Percentiles rank a stretch among this genome's conserved stretches.
phyloP scores from a whole-genome alignment of 768 basidiomycete genomes.

The Leucocoprinus birnbaumii region DNA sequence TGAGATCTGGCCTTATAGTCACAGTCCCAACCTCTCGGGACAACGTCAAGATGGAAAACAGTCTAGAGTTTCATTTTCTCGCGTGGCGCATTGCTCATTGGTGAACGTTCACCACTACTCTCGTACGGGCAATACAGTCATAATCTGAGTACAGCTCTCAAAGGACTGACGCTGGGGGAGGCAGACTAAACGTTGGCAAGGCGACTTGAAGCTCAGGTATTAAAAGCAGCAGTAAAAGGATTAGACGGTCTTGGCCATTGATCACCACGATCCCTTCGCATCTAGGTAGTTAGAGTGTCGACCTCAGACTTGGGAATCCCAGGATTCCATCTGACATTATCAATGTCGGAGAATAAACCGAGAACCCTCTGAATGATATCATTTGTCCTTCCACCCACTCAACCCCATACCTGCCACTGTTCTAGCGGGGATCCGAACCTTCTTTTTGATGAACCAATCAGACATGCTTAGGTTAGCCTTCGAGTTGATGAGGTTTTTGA shows the following conservation, averaged over 20 bases:
- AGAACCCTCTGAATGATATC: conserved; percentile 8
- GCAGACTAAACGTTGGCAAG: conserved; percentile 7
- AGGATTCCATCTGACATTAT: conserved; percentile 3
- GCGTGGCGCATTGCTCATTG: neutral
- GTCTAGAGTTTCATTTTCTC: neutral
- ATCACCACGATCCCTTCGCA: conserved; percentile 8
- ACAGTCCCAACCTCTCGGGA: too few species aligned
- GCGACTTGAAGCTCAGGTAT: conserved; percentile 2
- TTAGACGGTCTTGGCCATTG: neutral
- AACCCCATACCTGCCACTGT: neutral
- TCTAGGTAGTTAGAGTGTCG: neutral
- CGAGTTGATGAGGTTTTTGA: neutral
- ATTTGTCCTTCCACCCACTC: conserved; percentile 1
- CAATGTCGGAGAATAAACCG: neutral
- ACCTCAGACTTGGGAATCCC: conserved; percentile 1
- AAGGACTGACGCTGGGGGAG: conserved; percentile 6
- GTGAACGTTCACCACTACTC: neutral
- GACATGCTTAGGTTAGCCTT: neutral
- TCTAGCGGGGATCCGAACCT: neutral
- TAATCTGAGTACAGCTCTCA: neutral
- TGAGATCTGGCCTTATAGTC: neutral
- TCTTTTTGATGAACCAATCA: neutral
- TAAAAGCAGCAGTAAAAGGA: conserved; percentile 4
- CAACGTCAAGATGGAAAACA: neutral
- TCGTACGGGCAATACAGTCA: neutral